Conservation (phyloP, 2,329 filamentous ascomycete genomes). For the Dactylellina haptotyla region DNA sequence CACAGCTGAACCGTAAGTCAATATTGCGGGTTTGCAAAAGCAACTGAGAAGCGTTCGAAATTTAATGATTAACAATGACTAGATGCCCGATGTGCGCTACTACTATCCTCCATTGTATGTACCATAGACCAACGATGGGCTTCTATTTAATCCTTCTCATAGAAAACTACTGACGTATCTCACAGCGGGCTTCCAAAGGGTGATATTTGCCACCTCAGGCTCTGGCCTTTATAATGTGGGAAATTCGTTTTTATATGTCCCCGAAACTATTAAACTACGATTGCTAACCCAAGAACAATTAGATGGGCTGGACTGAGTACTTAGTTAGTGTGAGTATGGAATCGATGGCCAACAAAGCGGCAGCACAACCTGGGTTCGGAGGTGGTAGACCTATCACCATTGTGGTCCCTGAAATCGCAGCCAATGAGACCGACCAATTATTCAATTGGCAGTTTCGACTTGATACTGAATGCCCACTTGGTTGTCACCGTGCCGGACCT, state of each 20-base stretch:
- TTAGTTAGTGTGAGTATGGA: constrained; percentile 46
- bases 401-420: constrained; percentile 32
- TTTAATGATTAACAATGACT: neutral
- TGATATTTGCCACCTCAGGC: constrained; percentile 41
- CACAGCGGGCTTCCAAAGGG: constrained; percentile 41
- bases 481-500: constrained; percentile 34
- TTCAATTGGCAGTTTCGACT: constrained; percentile 44
- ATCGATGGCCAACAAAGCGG: constrained; percentile 32
- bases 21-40: too few species aligned
- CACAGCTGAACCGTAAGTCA: constrained; percentile 42
- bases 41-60: too few species aligned
- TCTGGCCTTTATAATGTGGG: constrained; percentile 27
- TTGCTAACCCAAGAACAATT: neutral
- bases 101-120: constrained; percentile 40
- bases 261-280: too few species aligned
- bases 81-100: constrained; percentile 47
- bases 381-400: constrained; percentile 32
- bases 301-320: constrained; percentile 46
- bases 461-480: constrained; percentile 21
- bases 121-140: neutral
- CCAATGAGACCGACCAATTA: constrained; percentile 42
- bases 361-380: constrained; percentile 29
- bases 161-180: neutral
- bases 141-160: neutral
- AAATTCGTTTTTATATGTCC: neutral